Percentiles rank a stretch among this genome's conserved stretches.
These are phyloP conservation scores for Cercospora janseana DNA, from an alignment of 2,329 filamentous ascomycete genomes.

Conservation along the genomic window DNA sequence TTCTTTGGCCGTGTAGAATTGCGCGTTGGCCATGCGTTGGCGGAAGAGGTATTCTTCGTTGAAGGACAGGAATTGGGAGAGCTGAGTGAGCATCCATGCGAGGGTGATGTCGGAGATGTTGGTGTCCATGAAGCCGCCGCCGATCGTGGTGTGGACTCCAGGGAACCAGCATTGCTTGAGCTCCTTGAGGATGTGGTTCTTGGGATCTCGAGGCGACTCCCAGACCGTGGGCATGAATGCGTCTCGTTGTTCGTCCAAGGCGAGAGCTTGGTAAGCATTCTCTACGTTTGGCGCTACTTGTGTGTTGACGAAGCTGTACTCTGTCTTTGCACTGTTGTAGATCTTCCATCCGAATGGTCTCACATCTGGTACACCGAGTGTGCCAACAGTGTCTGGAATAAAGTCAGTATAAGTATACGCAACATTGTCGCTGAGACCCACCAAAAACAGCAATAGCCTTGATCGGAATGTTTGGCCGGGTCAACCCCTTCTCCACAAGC, in stretches of 20 bases:
- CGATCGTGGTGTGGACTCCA: constrained; percentile 43
- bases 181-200: constrained; percentile 39
- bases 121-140: constrained; percentile 42
- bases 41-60: constrained; percentile 44
- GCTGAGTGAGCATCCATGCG: constrained; percentile 55
- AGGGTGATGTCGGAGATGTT: constrained; percentile 51
- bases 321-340: constrained; percentile 25
- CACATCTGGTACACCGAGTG: constrained; percentile 45
- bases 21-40: constrained; percentile 43
- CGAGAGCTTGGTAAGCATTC: constrained; percentile 44
- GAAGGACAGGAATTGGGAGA: constrained; percentile 45
- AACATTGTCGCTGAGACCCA: too few species aligned
- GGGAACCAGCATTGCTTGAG: constrained; percentile 48
- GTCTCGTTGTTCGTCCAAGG: constrained; percentile 41
- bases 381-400: constrained; percentile 43
- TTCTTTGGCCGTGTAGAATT: constrained; percentile 42
- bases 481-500: constrained; percentile 32
- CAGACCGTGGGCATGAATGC: constrained; percentile 42
- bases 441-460: constrained; percentile 42
- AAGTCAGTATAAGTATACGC: too few species aligned
- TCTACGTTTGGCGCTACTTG: constrained; percentile 38
- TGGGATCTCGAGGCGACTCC: constrained; percentile 32
- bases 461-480: constrained; percentile 32
- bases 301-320: constrained; percentile 48
- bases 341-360: constrained; percentile 30